Conservation (phyloP, 2,329 filamentous ascomycete species). For the Tolypocladium amazonense region DNA sequence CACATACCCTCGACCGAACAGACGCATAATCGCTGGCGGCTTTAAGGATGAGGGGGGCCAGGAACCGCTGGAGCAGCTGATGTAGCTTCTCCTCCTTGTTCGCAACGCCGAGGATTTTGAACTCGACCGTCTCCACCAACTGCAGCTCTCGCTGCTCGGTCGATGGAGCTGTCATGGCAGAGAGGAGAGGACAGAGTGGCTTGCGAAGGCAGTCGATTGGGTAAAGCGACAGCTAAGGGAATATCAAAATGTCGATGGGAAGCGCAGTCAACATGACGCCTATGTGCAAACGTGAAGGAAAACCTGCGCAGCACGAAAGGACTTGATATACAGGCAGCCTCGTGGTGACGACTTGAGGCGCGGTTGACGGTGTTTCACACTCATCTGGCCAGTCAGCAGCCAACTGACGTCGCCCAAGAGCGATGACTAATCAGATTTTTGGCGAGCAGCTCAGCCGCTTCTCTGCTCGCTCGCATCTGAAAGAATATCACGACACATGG, state of each 20-base stretch:
- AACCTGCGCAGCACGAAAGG: neutral
- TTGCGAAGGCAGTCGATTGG: neutral
- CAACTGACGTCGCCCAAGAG: neutral
- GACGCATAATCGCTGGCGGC: slow-evolving; percentile 68
- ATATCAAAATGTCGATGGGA: neutral
- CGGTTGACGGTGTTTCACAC: neutral
- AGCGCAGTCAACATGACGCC: neutral
- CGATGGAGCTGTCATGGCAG: slow-evolving; percentile 24
- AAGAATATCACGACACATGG: no score
- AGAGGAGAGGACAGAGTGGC: neutral
- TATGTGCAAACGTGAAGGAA: neutral
- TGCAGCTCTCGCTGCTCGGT: slow-evolving; percentile 64
- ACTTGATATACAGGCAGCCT: neutral
- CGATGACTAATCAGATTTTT: neutral
- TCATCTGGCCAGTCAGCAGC: neutral
- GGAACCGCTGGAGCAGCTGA: slow-evolving; percentile 63
- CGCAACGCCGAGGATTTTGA: slow-evolving; percentile 67
- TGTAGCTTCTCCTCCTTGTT: slow-evolving; percentile 79
- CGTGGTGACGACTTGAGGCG: neutral
- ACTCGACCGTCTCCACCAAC: slow-evolving; percentile 76
- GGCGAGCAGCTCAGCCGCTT: no score
- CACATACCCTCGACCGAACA: slow-evolving; percentile 64
- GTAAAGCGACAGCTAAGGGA: neutral
- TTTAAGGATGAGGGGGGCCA: slow-evolving; percentile 77
- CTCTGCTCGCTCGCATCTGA: no score